A percentile compares a stretch with the other conserved stretches of the same genome.
These are phyloP conservation scores for Crithidia thermophila DNA, from an alignment of 208 protist species.

Conservation along the genomic window DNA sequence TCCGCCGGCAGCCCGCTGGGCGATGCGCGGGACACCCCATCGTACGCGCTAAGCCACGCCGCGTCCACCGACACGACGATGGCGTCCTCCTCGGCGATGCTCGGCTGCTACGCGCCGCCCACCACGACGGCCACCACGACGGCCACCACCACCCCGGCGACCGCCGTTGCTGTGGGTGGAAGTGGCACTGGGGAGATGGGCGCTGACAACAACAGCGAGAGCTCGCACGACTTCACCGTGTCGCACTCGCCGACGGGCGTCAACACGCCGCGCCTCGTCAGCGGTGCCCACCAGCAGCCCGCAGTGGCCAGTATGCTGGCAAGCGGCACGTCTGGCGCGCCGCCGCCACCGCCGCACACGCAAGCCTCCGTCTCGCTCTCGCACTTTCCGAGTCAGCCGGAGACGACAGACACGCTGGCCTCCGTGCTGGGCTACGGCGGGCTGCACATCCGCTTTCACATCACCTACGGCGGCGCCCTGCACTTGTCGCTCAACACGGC, in stretches of 20 bases:
- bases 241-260: conserved; percentile 4
- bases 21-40: conserved; percentile 1
- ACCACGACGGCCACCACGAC: background rate
- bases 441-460: conserved; percentile 72
- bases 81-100: background rate
- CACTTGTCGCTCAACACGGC: conserved; percentile 49
- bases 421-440: conserved; percentile 56
- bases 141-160: background rate
- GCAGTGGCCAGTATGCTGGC: background rate
- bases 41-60: conserved; percentile 2
- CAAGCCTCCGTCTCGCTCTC: conserved; percentile 2
- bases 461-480: conserved; percentile 84
- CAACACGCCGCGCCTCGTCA: conserved; percentile 13
- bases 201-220: conserved; percentile 21
- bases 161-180: background rate
- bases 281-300: background rate
- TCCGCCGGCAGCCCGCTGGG: background rate
- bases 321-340: background rate
- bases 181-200: background rate
- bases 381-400: conserved; percentile 21
- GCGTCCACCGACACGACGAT: conserved; percentile 5
- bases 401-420: conserved; percentile 38
- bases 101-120: conserved; percentile 2
- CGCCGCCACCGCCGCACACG: background rate
- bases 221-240: conserved; percentile 17